Evolutionary conservation across 345 rosid genomes (phyloP).

Genomic region (Populus euphratica): DNA sequence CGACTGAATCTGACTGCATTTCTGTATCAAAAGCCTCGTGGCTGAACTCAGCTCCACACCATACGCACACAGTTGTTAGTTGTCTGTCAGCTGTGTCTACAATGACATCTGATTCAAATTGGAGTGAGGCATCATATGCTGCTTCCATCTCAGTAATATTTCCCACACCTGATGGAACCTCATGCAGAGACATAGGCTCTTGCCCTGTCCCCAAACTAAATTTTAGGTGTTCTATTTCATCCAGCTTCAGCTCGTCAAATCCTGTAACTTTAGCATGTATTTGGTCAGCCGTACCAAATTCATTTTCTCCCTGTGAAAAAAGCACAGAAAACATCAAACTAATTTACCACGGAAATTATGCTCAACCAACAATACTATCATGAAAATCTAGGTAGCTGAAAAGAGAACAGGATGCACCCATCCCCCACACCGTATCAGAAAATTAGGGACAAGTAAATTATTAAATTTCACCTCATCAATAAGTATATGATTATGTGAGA

Average conservation of each 20-base stretch:
- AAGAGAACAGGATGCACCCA: not conserved
- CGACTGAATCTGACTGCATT: conserved; percentile 58
- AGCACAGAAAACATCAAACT: conserved; percentile 2
- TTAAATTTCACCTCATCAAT: not conserved
- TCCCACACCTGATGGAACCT: conserved; percentile 30
- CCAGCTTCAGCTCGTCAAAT: conserved; percentile 47
- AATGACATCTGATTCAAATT: conserved; percentile 36
- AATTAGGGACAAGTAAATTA: not conserved
- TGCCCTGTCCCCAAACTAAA: conserved; percentile 30
- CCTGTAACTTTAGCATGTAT: conserved; percentile 27
- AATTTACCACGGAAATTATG: not conserved
- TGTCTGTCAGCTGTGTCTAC: conserved; percentile 18
- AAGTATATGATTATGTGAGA: not conserved
- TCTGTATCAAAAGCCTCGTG: conserved; percentile 48
- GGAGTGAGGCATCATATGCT: conserved; percentile 28
- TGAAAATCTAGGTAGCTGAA: not conserved
- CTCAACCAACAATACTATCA: not conserved
- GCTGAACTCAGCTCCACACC: conserved; percentile 67
- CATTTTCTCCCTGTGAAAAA: conserved; percentile 43
- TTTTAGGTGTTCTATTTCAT: conserved; percentile 43
- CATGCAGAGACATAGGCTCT: conserved; percentile 29
- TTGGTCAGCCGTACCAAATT: conserved; percentile 12
- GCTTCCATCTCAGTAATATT: conserved; percentile 27
- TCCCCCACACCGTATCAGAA: not conserved
- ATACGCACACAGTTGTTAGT: conserved; percentile 43